phyloP scores from a whole-genome alignment of 805 yeast species.

The Candida sphagnicola region DNA sequence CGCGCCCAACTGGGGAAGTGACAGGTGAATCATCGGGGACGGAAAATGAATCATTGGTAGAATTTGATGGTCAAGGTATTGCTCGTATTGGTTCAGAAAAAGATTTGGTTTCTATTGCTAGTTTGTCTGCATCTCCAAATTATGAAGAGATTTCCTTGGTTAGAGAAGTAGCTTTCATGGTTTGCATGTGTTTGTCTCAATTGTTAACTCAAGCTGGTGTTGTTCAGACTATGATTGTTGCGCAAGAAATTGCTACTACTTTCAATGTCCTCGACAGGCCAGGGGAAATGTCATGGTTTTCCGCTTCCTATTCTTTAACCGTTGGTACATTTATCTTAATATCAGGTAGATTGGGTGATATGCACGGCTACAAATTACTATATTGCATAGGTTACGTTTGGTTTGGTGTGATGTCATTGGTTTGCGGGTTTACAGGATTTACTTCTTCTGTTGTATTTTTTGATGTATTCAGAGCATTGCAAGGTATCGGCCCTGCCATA shows the following conservation, averaged over 20 bases:
- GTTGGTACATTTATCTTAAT: slow-evolving; percentile 34
- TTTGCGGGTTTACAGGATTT: slow-evolving; percentile 24
- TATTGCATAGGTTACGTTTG: slow-evolving; percentile 22
- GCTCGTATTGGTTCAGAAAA: background rate
- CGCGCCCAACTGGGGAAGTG: too few species aligned
- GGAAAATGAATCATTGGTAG: too few species aligned
- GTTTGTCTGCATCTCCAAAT: slow-evolving; percentile 11
- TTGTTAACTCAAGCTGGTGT: slow-evolving; percentile 27
- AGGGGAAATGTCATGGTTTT: slow-evolving; percentile 33
- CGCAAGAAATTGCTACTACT: slow-evolving; percentile 15
- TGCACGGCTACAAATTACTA: slow-evolving; percentile 30
- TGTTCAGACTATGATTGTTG: slow-evolving; percentile 23
- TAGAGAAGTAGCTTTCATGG: slow-evolving; percentile 21
- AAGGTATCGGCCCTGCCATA: slow-evolving; percentile 33
- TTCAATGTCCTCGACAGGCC: slow-evolving; percentile 21
- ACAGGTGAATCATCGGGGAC: too few species aligned
- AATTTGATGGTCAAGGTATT: background rate
- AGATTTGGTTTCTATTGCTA: slow-evolving; percentile 1
- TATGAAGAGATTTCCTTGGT: slow-evolving; percentile 18
- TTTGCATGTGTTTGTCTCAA: slow-evolving; percentile 22
- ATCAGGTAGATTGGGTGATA: slow-evolving; percentile 32
- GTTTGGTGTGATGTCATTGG: slow-evolving; percentile 19
- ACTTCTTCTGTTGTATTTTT: slow-evolving; percentile 20
- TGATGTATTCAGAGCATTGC: slow-evolving; percentile 27
- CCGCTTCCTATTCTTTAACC: slow-evolving; percentile 30